Evolutionary conservation across 2,329 filamentous ascomycete species (phyloP).

Genomic region (Mollisiaceae sp.): DNA sequence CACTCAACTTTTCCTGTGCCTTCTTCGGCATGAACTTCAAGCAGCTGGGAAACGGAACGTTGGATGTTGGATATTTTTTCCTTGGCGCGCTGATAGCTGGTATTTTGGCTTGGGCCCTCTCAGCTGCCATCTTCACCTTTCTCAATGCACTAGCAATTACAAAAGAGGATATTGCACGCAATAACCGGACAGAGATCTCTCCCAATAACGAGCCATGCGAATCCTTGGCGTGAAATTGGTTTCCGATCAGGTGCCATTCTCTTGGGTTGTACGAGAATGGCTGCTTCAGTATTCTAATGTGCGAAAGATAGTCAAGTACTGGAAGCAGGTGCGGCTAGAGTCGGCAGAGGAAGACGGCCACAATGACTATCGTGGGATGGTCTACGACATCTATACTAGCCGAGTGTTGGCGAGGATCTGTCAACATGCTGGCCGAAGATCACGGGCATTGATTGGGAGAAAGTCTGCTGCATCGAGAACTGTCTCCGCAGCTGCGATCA

Average conservation of each 20-base stretch:
- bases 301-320: not conserved
- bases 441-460: too few species aligned
- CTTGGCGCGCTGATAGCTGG: not conserved
- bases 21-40: constrained; percentile 8
- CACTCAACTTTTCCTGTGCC: not conserved
- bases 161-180: not conserved
- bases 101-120: not conserved
- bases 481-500: too few species aligned
- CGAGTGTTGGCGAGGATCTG: too few species aligned
- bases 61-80: not conserved
- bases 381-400: too few species aligned
- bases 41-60: not conserved
- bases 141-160: not conserved
- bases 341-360: not conserved
- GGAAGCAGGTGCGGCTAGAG: not conserved
- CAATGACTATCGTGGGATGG: too few species aligned
- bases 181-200: not conserved
- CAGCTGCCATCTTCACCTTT: not conserved
- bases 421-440: too few species aligned
- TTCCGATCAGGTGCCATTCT: not conserved
- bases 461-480: too few species aligned
- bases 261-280: not conserved
- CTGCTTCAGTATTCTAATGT: not conserved
- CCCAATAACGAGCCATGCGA: not conserved
- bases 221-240: not conserved